Base-by-base conservation (phyloP, 2,329 filamentous ascomycete species). In the Microdochium nivale region DNA sequence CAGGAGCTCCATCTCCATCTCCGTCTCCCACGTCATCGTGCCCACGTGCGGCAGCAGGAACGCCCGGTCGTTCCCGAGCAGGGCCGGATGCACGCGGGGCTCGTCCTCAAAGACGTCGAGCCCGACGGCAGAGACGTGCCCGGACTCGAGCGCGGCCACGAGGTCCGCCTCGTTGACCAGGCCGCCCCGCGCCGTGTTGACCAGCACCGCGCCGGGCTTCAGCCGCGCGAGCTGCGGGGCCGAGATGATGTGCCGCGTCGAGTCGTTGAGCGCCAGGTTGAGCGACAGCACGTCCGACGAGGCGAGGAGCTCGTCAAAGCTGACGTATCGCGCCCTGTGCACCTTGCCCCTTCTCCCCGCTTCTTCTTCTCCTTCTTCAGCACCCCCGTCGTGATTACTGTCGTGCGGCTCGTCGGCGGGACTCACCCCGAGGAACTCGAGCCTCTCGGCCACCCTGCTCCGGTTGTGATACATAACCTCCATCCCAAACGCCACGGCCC, bases 11-110 rank as follows among this genome's bases (percentile, higher is more conserved):
- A 77, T 68, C 25, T 60, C 62, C 25, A 58, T 56, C 49, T 61
- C 54, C 10, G 65, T 74, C 70, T 87, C 84, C 10, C 74, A 67
- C 0, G 81, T 86, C 66, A 75, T 81, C 0, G 83, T 88, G 0
- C 84, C 84, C 69, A 88, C 77, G 60, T 88, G 84, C 33, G 84
- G 84, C 44, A 87, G 66, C 19, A 87, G 67, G 51, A 86, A 69
- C 1, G 83, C 81, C 55, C 79, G 73, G 3, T 76, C 76, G 57
- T 84, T 86, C 49, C 67, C 67, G 2, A 86, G 51, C 16, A 88
- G 67, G 1, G 77, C 78, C 2, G 79, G 77, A 56, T 87, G 80
- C 4, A 88, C 69, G 55, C 74, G 70, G 0, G 84, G 84, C 63
- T 83, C 79, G 49, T 67, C 57, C 60, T 83, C 78, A 51, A 75